Evolutionary conservation across 2,329 filamentous ascomycete genomes (phyloP).

Genomic region (Cercospora sesami): DNA sequence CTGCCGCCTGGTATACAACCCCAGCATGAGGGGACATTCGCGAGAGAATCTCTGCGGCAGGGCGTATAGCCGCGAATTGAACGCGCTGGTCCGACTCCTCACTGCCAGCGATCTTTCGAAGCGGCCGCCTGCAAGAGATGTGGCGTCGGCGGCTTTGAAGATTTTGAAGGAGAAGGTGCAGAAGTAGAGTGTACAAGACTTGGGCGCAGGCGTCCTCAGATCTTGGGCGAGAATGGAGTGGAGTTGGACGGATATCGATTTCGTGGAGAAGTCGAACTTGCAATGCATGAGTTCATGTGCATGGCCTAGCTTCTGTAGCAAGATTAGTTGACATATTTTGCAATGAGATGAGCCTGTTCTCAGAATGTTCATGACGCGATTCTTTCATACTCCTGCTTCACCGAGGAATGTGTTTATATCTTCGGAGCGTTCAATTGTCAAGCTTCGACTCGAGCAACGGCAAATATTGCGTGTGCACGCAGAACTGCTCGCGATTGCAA

Average conservation of each 20-base stretch:
- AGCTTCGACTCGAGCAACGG: background rate
- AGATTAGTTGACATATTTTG: background rate
- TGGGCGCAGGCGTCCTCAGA: background rate
- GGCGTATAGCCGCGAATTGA: slow-evolving; percentile 10
- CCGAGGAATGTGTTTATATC: background rate
- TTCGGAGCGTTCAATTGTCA: background rate
- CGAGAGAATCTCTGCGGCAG: slow-evolving; percentile 13
- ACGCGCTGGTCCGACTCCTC: slow-evolving; percentile 14
- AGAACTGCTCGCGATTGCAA: background rate
- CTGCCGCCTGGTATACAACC: background rate
- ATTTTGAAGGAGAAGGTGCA: slow-evolving; percentile 3
- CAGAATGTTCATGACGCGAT: background rate
- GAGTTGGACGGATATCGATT: background rate
- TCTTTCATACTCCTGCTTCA: background rate
- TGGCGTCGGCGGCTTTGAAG: slow-evolving; percentile 12
- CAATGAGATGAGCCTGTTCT: background rate
- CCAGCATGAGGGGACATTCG: background rate
- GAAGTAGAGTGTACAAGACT: background rate
- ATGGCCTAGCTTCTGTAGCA: background rate
- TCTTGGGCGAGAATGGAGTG: background rate
- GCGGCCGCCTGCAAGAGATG: slow-evolving; percentile 18
- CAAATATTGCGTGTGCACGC: background rate
- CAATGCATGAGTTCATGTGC: background rate
- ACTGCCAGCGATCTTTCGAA: background rate
- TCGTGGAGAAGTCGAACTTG: background rate